Conservation (phyloP, 2,329 filamentous ascomycete genomes). For the Ploettnerulaceae sp. region DNA sequence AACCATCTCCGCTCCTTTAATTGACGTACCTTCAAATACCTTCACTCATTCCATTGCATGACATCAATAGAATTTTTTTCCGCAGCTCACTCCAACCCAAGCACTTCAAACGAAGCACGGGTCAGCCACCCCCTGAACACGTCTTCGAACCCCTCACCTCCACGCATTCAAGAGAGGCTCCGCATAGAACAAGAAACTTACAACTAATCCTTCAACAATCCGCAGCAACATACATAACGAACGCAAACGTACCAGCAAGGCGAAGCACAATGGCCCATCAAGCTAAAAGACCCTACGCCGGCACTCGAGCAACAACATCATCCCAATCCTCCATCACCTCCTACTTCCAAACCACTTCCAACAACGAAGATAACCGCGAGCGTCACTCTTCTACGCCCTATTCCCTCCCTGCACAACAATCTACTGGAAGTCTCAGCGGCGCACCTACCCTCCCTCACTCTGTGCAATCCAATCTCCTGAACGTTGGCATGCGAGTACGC, state of each 20-base stretch:
- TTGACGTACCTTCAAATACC: slow-evolving; percentile 4
- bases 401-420: slow-evolving; percentile 32
- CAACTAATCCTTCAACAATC: not conserved
- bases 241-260: too few relatives aligned
- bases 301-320: slow-evolving; percentile 32
- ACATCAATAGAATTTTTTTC: too few relatives aligned
- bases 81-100: not conserved
- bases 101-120: not conserved
- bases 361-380: slow-evolving; percentile 11
- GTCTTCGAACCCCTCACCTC: not conserved
- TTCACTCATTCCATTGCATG: not conserved
- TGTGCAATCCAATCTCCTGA: slow-evolving; percentile 77
- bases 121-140: slow-evolving; percentile 8
- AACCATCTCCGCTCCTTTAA: not conserved
- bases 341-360: slow-evolving; percentile 37
- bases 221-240: slow-evolving; percentile 1
- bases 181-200: not conserved
- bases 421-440: slow-evolving; percentile 13
- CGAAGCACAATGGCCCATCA: slow-evolving; percentile 25
- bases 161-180: not conserved
- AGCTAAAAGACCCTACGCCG: slow-evolving; percentile 57
- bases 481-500: slow-evolving; percentile 88
- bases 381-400: slow-evolving; percentile 32
- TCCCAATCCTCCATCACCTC: slow-evolving; percentile 55
- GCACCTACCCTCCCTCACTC: slow-evolving; percentile 39